These are phyloP conservation scores for Ogataea neopini DNA, from an alignment of 805 yeast genomes.

Conservation along the genomic window DNA sequence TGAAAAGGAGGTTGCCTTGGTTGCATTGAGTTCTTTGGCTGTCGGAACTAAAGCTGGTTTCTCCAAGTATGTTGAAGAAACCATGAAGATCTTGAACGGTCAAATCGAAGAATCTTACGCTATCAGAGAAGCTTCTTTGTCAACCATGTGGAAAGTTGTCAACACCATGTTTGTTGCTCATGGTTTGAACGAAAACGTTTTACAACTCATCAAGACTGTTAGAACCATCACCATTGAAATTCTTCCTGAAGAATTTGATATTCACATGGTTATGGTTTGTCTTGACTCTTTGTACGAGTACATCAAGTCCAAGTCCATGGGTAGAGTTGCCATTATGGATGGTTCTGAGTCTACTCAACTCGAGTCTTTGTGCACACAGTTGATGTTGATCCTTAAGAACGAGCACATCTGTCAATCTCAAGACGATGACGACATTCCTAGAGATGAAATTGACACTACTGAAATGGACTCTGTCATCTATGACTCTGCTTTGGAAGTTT, in stretches of 20 bases:
- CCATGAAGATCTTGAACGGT: conserved; percentile 61
- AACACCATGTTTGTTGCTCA: conserved; percentile 62
- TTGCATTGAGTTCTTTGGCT: conserved; percentile 86
- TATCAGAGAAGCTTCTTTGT: conserved; percentile 83
- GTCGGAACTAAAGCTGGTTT: conserved; percentile 81
- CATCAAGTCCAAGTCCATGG: conserved; percentile 54
- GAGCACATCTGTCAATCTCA: conserved; percentile 82
- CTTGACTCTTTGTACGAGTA: conserved; percentile 74
- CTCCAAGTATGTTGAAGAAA: conserved; percentile 71
- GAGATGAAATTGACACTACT: conserved; percentile 49
- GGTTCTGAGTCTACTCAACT: conserved; percentile 54
- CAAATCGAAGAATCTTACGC: conserved; percentile 88
- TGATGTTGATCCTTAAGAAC: conserved; percentile 73
- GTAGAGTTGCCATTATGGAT: conserved; percentile 71
- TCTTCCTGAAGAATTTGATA: conserved; percentile 79
- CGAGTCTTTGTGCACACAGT: conserved; percentile 67
- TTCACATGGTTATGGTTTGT: conserved; percentile 75
- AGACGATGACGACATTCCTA: conserved; percentile 49
- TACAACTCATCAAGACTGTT: conserved; percentile 62
- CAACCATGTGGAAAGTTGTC: conserved; percentile 80
- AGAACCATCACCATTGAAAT: conserved; percentile 63
- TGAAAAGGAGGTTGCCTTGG: conserved; percentile 94
- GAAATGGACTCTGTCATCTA: conserved; percentile 68
- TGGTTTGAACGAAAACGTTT: conserved; percentile 57
- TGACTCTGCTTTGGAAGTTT: conserved; percentile 84